Evolutionary conservation across 805 yeast species (phyloP).

Genomic region (Ogataea paraovalis): DNA sequence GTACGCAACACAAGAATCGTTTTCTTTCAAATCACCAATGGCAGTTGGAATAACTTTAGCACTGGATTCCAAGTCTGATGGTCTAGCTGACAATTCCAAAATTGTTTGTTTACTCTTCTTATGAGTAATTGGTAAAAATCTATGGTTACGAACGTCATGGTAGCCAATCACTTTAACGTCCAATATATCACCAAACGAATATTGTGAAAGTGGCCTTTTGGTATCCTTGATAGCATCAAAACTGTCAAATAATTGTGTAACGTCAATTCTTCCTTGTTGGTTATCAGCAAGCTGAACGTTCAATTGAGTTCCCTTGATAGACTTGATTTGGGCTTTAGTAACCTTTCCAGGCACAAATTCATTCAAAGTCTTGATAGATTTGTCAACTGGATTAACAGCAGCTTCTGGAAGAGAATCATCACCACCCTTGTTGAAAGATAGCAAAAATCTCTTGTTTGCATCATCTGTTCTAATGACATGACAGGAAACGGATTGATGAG

Average conservation of each 20-base stretch:
- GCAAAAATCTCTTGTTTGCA: slow-evolving; percentile 63
- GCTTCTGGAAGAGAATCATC: slow-evolving; percentile 23
- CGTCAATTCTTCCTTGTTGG: slow-evolving; percentile 74
- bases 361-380: slow-evolving; percentile 39
- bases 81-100: slow-evolving; percentile 60
- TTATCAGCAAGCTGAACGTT: slow-evolving; percentile 74
- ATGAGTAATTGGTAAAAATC: slow-evolving; percentile 62
- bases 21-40: slow-evolving; percentile 43
- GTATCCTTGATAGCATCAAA: slow-evolving; percentile 52
- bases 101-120: slow-evolving; percentile 51
- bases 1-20: slow-evolving; percentile 51
- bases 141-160: slow-evolving; percentile 67
- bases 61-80: slow-evolving; percentile 32
- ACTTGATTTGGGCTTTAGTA: slow-evolving; percentile 56
- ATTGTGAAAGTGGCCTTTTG: slow-evolving; percentile 54
- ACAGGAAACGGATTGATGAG: slow-evolving; percentile 69
- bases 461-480: slow-evolving; percentile 65
- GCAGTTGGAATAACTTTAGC: slow-evolving; percentile 28
- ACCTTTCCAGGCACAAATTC: slow-evolving; percentile 59
- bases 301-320: slow-evolving; percentile 69
- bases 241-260: slow-evolving; percentile 60
- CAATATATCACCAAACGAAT: slow-evolving; percentile 54
- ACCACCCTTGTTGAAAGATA: slow-evolving; percentile 48
- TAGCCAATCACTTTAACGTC: slow-evolving; percentile 70
- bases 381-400: slow-evolving; percentile 59